A percentile compares a stretch with the other conserved stretches of the same genome.
Conservation (phyloP, 441 rosid genomes). For the Syzygium malaccense region DNA sequence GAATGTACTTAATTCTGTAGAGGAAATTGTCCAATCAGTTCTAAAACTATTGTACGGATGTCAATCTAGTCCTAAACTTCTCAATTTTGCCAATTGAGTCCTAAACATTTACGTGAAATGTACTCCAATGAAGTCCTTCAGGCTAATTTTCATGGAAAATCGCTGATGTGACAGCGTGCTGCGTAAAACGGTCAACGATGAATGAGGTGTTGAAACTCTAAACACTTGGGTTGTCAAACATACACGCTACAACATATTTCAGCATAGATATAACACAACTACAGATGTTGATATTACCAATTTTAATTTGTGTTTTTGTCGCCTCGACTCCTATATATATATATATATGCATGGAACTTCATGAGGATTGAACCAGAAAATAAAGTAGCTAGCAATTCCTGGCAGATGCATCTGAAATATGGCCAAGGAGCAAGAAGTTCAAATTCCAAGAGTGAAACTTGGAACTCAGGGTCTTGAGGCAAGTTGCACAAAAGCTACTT, state of each 20-base stretch:
- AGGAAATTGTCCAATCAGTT: too few relatives aligned
- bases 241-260: neutral
- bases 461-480: slow-evolving; percentile 10
- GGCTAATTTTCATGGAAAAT: too few relatives aligned
- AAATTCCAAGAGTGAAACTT: slow-evolving; percentile 1
- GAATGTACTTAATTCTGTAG: neutral
- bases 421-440: neutral
- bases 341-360: neutral
- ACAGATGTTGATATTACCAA: neutral
- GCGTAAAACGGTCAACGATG: too few relatives aligned
- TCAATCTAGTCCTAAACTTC: too few relatives aligned
- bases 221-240: neutral
- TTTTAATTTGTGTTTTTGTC: neutral
- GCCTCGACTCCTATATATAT: neutral
- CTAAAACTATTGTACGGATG: too few relatives aligned
- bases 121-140: too few relatives aligned
- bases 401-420: neutral
- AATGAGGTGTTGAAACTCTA: neutral
- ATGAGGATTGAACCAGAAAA: neutral
- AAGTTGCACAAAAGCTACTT: neutral
- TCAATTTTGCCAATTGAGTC: too few relatives aligned
- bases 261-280: too few relatives aligned
- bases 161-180: too few relatives aligned
- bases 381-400: neutral
- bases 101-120: too few relatives aligned